These are phyloP conservation scores for Leccinum ochraceum DNA, from an alignment of 768 basidiomycete species.

Conservation along the genomic window DNA sequence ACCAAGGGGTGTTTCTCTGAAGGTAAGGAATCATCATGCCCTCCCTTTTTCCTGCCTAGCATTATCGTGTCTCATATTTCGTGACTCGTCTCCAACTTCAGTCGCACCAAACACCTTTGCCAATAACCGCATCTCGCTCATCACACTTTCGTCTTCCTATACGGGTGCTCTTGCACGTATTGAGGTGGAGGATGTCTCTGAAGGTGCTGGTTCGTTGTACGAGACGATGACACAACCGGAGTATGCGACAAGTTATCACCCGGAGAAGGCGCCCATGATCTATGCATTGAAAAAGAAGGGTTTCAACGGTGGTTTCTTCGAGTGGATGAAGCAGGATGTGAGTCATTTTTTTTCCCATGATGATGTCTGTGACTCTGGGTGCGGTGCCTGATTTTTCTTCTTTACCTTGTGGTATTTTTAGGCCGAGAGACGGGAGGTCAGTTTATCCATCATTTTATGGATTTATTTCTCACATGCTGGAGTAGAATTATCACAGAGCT, in stretches of 20 bases:
- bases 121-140: conserved; percentile 37
- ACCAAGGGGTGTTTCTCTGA: conserved; percentile 34
- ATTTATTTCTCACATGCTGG: conserved; percentile 2
- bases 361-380: background rate
- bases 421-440: conserved; percentile 20
- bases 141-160: conserved; percentile 17
- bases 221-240: background rate
- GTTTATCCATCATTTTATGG: background rate
- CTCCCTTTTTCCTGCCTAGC: background rate
- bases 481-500: conserved; percentile 24
- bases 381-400: background rate
- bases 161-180: background rate
- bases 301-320: conserved; percentile 21
- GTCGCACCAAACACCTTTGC: conserved; percentile 32
- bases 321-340: conserved; percentile 26
- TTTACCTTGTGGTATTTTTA: conserved; percentile 1
- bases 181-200: background rate
- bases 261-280: conserved; percentile 19
- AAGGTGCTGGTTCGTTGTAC: background rate
- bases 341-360: conserved; percentile 1
- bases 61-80: background rate
- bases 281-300: conserved; percentile 22
- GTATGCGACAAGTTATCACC: background rate
- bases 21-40: conserved; percentile 13
- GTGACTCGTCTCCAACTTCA: background rate